Evolutionary conservation across 352 stramenopile genomes (phyloP), one percentile per base, ranked within the genome.

Genomic region (Phytophthora gonapodyides): DNA sequence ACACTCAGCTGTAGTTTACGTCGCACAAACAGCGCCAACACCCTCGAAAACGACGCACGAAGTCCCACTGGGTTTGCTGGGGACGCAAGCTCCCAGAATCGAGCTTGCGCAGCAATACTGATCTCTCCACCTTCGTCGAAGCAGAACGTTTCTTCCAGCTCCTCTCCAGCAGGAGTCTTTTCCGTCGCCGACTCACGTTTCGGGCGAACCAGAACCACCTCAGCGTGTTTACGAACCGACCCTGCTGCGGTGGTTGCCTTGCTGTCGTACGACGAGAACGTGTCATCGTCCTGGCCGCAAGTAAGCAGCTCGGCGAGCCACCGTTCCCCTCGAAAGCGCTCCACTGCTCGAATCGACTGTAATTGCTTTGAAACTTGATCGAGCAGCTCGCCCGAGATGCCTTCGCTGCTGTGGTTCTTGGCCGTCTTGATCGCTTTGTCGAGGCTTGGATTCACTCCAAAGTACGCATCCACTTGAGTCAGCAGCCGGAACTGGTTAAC

Each of bases 291-390:
- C 12, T 63, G 51, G 3, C 55, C 70, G 24, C 74, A 73, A 10
- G 44, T 50, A 7, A 84, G 24, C 2, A 88, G 63, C 56, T 88
- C 76, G 15, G 76, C 74, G 4, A 88, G 72, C 78, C 78, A 88
- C 7, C 70, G 61, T 31, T 84, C 78, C 10, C 69, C 78, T 34
- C 75, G 66, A 45, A 79, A 80, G 15, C 66, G 62, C 13, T 82
- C 76, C 46, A 80, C 69, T 4, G 57, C 36, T 1, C 61, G 63
- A 15, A 48, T 58, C 0, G 75, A 81, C 6, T 17, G 12, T 7
- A 88, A 19, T 21, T 75, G 43, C 21, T 73, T 67, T 1, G 50
- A 54, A 12, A 82, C 41, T 43, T 78, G 78, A 5, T 36, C 21
- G 3, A 83, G 62, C 1, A 82, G n/a, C 10, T 55, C 49, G 16